Percentiles rank a stretch among this genome's conserved stretches.
Conservation (phyloP, 352 stramenopile genomes). For the Globisporangium emineosum region DNA sequence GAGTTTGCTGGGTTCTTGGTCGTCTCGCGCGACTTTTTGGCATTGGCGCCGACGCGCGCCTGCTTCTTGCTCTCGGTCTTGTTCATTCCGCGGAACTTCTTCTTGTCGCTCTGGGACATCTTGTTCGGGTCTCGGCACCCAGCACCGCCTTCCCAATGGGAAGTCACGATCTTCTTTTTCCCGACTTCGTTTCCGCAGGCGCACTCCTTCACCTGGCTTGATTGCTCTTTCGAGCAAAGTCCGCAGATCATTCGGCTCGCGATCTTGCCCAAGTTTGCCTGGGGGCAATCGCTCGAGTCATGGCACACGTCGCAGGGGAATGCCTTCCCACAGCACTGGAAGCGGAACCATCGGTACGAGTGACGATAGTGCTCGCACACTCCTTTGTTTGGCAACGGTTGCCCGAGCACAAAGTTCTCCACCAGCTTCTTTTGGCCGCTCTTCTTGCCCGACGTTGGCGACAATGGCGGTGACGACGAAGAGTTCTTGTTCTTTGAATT, state of each 20-base stretch:
- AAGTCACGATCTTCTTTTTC: constrained; percentile 35
- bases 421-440: constrained; percentile 31
- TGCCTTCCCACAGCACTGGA: constrained; percentile 81
- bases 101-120: constrained; percentile 67
- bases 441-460: constrained; percentile 26
- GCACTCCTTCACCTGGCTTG: constrained; percentile 69
- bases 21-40: constrained; percentile 30
- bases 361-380: constrained; percentile 78
- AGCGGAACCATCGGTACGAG: constrained; percentile 80
- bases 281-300: constrained; percentile 59
- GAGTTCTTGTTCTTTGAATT: constrained; percentile 19
- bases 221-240: constrained; percentile 80
- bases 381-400: constrained; percentile 68
- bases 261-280: constrained; percentile 74
- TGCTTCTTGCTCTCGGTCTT: constrained; percentile 85
- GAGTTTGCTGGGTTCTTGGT: constrained; percentile 1
- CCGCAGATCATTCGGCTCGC: constrained; percentile 83
- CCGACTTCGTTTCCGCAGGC: constrained; percentile 72
- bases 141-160: constrained; percentile 75
- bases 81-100: constrained; percentile 70
- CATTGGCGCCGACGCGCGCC: constrained; percentile 63
- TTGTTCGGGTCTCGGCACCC: constrained; percentile 59
- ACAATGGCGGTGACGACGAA: not conserved
- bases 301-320: constrained; percentile 85
- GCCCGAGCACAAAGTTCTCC: constrained; percentile 61